Conservation (phyloP, 2,329 filamentous ascomycete genomes). For the Davidsoniella neocaledoniae region DNA sequence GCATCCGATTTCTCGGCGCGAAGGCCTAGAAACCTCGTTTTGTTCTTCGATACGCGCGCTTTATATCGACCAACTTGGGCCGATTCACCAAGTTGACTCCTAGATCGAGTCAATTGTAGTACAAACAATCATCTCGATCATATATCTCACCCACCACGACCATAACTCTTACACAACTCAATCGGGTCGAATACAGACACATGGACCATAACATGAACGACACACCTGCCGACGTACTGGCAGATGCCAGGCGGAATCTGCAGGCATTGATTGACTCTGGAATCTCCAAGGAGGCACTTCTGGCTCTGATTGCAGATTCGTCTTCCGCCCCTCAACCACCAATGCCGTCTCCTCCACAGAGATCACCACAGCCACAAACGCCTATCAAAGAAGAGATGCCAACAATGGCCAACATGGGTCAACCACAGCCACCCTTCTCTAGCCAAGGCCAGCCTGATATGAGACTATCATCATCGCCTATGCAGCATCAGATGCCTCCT, state of each 20-base stretch:
- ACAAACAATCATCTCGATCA: too few relatives aligned
- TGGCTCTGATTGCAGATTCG: constrained; percentile 15
- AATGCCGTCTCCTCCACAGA: constrained; percentile 8
- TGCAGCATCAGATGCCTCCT: constrained; percentile 16
- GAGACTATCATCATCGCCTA: constrained; percentile 20
- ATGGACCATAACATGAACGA: constrained; percentile 15
- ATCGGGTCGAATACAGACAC: too few relatives aligned
- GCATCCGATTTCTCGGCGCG: too few relatives aligned
- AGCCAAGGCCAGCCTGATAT: constrained; percentile 14
- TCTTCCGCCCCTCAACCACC: constrained; percentile 10
- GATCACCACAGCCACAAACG: constrained; percentile 11
- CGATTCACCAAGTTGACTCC: too few relatives aligned
- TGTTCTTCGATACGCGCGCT: neutral
- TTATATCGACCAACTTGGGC: too few relatives aligned
- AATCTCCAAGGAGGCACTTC: constrained; percentile 25
- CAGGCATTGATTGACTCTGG: constrained; percentile 30
- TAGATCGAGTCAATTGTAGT: too few relatives aligned
- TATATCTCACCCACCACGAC: too few relatives aligned
- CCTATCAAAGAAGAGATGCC: constrained; percentile 12
- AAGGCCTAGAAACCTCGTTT: neutral
- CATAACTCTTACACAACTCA: neutral
- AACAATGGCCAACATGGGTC: constrained; percentile 11
- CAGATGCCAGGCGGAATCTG: constrained; percentile 28
- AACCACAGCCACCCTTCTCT: constrained; percentile 8
- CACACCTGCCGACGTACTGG: constrained; percentile 27